Evolutionary conservation across 352 stramenopile genomes (phyloP).

Genomic region (Phytophthora citricola): DNA sequence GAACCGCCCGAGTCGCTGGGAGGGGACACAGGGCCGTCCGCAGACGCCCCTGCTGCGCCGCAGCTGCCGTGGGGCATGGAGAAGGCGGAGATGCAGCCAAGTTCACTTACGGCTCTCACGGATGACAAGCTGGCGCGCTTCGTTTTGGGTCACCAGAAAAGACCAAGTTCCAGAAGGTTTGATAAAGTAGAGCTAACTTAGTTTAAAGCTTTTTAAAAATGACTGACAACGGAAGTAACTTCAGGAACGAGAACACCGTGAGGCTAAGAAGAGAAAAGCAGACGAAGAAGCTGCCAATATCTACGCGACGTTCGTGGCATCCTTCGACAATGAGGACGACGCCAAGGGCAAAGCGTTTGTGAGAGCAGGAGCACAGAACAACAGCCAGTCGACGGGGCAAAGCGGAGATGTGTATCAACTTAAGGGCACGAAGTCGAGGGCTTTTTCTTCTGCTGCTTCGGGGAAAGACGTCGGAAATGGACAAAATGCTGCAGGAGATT

Average conservation of each 20-base stretch:
- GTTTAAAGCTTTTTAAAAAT: slow-evolving; percentile 5
- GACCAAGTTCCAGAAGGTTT: slow-evolving; percentile 87
- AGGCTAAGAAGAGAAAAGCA: slow-evolving; percentile 83
- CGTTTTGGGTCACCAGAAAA: slow-evolving; percentile 85
- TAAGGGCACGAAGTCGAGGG: slow-evolving; percentile 23
- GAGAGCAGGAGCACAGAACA: slow-evolving; percentile 25
- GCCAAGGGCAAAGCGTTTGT: slow-evolving; percentile 73
- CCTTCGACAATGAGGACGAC: slow-evolving; percentile 84
- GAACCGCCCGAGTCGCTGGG: slow-evolving; percentile 11
- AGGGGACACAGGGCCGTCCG: slow-evolving; percentile 14
- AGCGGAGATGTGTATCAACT: slow-evolving; percentile 45
- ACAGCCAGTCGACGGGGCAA: slow-evolving; percentile 4
- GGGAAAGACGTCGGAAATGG: slow-evolving; percentile 64
- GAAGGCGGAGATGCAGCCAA: slow-evolving; percentile 70
- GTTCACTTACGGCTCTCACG: slow-evolving; percentile 67
- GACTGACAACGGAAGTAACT: slow-evolving; percentile 10
- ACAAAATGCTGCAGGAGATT: slow-evolving; percentile 77
- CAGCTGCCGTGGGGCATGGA: slow-evolving; percentile 71
- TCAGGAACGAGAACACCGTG: slow-evolving; percentile 78
- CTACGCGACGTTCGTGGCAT: slow-evolving; percentile 91
- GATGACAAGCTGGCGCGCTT: slow-evolving; percentile 86
- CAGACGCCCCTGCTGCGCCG: not conserved
- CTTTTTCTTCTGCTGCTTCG: not conserved
- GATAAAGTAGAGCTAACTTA: slow-evolving; percentile 6
- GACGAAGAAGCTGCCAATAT: slow-evolving; percentile 89